Percentiles rank a stretch among this genome's conserved stretches.
phyloP scores from a whole-genome alignment of 1,284 basidiomycete species.

The Lentinula novae-zelandiae region DNA sequence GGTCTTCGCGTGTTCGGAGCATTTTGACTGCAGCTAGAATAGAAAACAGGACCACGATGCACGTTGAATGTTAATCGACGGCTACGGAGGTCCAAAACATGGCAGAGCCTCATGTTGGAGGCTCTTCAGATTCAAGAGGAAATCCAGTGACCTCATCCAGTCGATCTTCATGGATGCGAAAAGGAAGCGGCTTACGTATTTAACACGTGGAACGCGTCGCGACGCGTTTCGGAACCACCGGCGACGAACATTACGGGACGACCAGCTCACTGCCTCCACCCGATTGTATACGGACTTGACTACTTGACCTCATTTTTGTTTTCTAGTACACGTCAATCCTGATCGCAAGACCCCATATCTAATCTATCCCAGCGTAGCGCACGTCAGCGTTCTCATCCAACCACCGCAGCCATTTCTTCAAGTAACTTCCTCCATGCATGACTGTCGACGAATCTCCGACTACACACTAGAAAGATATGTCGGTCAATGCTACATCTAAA shows the following conservation, averaged over 20 bases:
- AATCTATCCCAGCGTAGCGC: constrained; percentile 71
- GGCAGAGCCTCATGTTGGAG: not conserved
- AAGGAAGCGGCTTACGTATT: not conserved
- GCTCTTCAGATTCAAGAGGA: not conserved
- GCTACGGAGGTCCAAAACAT: not conserved
- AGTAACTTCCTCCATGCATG: constrained; percentile 73
- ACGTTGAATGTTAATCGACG: not conserved
- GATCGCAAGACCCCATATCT: not conserved
- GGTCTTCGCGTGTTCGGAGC: constrained; percentile 4
- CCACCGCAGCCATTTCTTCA: constrained; percentile 90
- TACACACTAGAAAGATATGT: constrained; percentile 56
- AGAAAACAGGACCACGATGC: not conserved
- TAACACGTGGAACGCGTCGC: not conserved
- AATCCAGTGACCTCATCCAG: not conserved
- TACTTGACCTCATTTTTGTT: too few species aligned
- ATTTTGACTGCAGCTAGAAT: not conserved
- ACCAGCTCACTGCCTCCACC: too few species aligned
- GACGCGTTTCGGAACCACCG: not conserved
- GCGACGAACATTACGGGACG: too few species aligned
- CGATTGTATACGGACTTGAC: too few species aligned
- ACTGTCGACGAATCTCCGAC: constrained; percentile 91
- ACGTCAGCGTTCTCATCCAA: constrained; percentile 88
- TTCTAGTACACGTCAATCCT: too few species aligned
- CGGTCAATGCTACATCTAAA: not conserved
- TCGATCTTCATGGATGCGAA: not conserved